Conservation (phyloP, 2,329 filamentous ascomycete species). For the Aschersonia sp. region DNA sequence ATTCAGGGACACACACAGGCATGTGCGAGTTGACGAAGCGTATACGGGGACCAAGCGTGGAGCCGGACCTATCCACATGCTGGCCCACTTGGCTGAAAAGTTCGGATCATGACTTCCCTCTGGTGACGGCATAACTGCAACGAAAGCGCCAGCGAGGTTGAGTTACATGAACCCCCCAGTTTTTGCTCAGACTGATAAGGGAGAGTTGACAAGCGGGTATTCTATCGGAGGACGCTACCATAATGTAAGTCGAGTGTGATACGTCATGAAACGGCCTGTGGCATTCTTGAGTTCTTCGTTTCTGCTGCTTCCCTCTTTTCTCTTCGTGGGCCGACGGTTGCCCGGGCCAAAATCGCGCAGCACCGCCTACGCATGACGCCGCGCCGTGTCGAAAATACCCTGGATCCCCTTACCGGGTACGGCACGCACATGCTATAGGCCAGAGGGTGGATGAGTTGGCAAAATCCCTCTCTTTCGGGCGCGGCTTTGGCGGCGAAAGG, state of each 20-base stretch:
- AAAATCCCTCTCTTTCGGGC: not conserved
- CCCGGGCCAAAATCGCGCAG: too few relatives aligned
- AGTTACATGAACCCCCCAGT: not conserved
- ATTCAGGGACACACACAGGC: not conserved
- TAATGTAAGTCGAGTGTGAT: not conserved
- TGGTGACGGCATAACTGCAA: conserved; percentile 3
- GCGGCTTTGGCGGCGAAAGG: not conserved
- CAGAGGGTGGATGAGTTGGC: not conserved
- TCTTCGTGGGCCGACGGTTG: too few relatives aligned
- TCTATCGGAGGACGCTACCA: not conserved
- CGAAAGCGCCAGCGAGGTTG: not conserved
- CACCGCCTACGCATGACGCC: not conserved
- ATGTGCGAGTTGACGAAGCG: not conserved
- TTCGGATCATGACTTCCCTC: conserved; percentile 1
- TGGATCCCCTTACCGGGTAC: not conserved
- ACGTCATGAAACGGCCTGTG: not conserved
- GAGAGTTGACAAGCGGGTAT: not conserved
- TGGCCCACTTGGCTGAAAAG: conserved; percentile 7
- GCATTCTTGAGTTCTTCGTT: too few relatives aligned
- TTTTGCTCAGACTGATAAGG: not conserved
- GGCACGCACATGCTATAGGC: not conserved
- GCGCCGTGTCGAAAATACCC: not conserved
- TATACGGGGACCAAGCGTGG: not conserved
- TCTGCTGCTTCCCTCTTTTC: too few relatives aligned
- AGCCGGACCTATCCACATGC: conserved; percentile 6